Evolutionary conservation across 441 rosid species (phyloP).

Genomic region (Corymbia citriodora): DNA sequence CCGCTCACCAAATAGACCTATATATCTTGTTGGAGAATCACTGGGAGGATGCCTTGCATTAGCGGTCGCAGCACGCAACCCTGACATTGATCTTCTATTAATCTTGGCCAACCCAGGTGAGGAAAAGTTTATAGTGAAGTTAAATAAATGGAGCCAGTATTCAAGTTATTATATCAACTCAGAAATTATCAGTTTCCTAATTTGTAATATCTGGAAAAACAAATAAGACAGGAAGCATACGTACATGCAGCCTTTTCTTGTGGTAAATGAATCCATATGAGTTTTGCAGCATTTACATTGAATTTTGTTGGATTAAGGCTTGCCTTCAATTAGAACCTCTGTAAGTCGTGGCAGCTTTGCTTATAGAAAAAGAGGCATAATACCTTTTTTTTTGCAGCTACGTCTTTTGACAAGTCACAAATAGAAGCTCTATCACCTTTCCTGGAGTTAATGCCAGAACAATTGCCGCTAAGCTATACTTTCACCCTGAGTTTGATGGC

Average conservation of each 20-base stretch:
- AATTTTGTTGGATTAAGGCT: neutral
- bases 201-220: neutral
- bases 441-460: conserved; percentile 46
- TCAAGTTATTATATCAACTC: neutral
- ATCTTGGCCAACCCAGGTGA: conserved; percentile 86
- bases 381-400: conserved; percentile 40
- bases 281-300: neutral
- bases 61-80: conserved; percentile 69
- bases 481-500: conserved; percentile 41
- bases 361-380: neutral
- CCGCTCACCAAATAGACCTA: conserved; percentile 52
- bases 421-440: conserved; percentile 43
- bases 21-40: conserved; percentile 89
- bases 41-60: conserved; percentile 86
- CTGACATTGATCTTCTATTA: conserved; percentile 55
- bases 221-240: neutral
- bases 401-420: conserved; percentile 58
- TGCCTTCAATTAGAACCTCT: neutral
- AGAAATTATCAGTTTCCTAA: neutral
- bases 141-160: neutral
- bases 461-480: conserved; percentile 33
- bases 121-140: neutral
- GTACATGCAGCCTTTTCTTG: neutral
- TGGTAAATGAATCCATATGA: neutral
- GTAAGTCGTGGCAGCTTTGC: neutral